Evolutionary conservation across 2,329 filamentous ascomycete genomes (phyloP).

Genomic region (Ceratocystis lukuohia): DNA sequence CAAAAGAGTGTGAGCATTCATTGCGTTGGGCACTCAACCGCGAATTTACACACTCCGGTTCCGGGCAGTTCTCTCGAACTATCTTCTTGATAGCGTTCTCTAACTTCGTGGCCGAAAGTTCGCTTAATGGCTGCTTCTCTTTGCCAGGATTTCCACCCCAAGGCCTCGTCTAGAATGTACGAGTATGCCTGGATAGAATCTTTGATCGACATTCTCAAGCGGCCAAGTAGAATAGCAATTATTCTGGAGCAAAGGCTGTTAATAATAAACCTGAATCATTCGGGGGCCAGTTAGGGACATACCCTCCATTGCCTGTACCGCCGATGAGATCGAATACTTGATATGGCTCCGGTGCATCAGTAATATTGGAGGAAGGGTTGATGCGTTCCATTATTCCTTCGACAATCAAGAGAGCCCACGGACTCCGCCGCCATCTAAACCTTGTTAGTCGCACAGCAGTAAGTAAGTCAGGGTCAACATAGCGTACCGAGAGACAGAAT

Average conservation of each 20-base stretch:
- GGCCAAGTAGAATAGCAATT: not conserved
- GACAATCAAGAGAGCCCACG: conserved; percentile 24
- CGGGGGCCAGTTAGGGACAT: not conserved
- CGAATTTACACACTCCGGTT: not conserved
- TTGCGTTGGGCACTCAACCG: not conserved
- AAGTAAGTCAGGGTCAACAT: no score
- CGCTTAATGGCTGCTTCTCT: not conserved
- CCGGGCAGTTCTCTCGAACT: not conserved
- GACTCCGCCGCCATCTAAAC: conserved; percentile 23
- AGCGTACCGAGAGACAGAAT: no score
- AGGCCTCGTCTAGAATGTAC: not conserved
- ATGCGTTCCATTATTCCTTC: conserved; percentile 23
- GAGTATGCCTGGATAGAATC: not conserved
- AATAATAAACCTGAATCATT: not conserved
- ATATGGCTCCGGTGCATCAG: conserved; percentile 22
- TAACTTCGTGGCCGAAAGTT: not conserved
- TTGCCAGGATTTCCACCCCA: not conserved
- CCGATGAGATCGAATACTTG: conserved; percentile 26
- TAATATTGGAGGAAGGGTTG: conserved; percentile 13
- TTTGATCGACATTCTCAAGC: not conserved
- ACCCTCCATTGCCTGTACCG: conserved; percentile 25
- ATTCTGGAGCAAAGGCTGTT: not conserved
- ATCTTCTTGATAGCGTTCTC: not conserved
- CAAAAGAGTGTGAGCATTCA: not conserved
- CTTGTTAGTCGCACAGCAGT: no score